Evolutionary conservation across 352 stramenopile species (phyloP), one percentile per base, ranked within the genome.

Genomic region (Thraustotheca clavata): DNA sequence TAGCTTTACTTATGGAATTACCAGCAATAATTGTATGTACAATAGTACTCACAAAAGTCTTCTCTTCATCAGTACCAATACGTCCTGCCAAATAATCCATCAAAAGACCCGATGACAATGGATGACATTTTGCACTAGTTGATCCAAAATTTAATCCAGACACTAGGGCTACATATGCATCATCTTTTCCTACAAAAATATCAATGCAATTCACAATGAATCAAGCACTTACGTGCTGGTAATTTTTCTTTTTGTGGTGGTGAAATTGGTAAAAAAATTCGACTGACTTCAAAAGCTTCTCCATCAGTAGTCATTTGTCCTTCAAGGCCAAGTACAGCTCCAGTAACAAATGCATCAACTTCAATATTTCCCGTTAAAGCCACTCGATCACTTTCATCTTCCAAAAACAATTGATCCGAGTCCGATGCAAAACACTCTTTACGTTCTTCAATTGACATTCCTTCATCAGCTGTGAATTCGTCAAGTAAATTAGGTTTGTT

Each of bases 331-430:
- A 91, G 67, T 20, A 94, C 77, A 16, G 94, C 79, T 3, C 87
- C 87, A 18, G 83, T 94, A 36, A 88, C 77, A 12, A 89, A 59
- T 32, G 71, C 69, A 16, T 70, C 67, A 16, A 86, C 70, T 43
- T 76, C 67, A 49, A 91, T 72, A 35, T 73, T 60, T 8, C 80
- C 83, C 9, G 74, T 68, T 11, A 96, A 73, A 48, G 89, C 73
- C 18, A 96, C 75, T 34, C 87, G 86, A 49, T 87, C 89, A 67
- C 78, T 92, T 61, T 95, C 86, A 67, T 97, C 89, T 61, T 97
- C 89, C 8, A 97, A 72, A 20, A 95, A 36, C 9, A 97, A 67
- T 49, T 85, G 66, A 61, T 97, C 89, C 11, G 85, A 75, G 18
- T 76, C 68, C 0, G 74, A 83, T n/a, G 80, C 84, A 60, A 91